These are phyloP conservation scores for Astathelohania contejeani DNA, from an alignment of 371 early-diverging fungal genomes.

Conservation along the genomic window DNA sequence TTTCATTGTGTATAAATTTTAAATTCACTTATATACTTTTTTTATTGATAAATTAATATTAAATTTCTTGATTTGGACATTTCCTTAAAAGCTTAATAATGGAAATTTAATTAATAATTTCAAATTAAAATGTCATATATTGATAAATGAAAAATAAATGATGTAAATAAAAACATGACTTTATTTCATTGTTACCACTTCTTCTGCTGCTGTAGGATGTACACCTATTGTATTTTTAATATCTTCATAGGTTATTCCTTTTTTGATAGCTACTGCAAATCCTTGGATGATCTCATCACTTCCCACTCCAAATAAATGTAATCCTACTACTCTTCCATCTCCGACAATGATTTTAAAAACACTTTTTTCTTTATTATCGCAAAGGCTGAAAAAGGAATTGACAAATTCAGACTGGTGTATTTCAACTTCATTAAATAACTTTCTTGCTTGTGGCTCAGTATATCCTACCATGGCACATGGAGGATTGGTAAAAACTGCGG, in stretches of 20 bases:
- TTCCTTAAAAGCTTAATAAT: too few relatives aligned
- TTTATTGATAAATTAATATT: too few relatives aligned
- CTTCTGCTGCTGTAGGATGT: constrained; percentile 90
- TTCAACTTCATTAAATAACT: constrained; percentile 60
- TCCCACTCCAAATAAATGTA: constrained; percentile 74
- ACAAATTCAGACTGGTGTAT: constrained; percentile 66
- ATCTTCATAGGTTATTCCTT: constrained; percentile 82
- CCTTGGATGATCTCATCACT: constrained; percentile 87
- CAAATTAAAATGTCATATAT: too few relatives aligned
- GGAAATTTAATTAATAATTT: too few relatives aligned
- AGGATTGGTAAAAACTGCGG: constrained; percentile 85
- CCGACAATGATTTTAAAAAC: constrained; percentile 68
- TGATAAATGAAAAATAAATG: too few relatives aligned
- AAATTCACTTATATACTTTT: too few relatives aligned
- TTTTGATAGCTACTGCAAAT: constrained; percentile 56
- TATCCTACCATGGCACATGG: constrained; percentile 63
- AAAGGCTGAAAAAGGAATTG: constrained; percentile 70
- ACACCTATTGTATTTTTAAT: constrained; percentile 84
- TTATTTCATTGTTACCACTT: constrained; percentile 54
- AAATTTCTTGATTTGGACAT: too few relatives aligned
- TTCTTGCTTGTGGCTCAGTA: constrained; percentile 63
- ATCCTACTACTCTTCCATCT: constrained; percentile 77
- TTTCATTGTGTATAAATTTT: too few relatives aligned
- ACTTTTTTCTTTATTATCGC: constrained; percentile 66
- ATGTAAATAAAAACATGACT: too few relatives aligned